Base-by-base conservation (phyloP, 805 yeast genomes). In the Candida gorgasii region DNA sequence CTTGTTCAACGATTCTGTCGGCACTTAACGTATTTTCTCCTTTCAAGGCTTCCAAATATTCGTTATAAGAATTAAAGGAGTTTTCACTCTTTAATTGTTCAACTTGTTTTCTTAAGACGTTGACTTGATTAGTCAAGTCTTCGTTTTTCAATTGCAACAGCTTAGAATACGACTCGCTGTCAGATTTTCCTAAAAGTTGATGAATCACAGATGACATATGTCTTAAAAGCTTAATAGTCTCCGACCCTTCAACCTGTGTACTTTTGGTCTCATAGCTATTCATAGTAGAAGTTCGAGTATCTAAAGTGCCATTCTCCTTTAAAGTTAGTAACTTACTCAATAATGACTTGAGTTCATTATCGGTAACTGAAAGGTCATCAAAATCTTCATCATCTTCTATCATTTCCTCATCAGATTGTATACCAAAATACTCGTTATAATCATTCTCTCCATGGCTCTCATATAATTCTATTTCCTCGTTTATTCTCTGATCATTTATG, bases 401-500 rank as follows among this genome's bases (percentile, higher is more conserved):
- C 6, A 20, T 20, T 7, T 20, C 24, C 8, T 24, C 28, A 7
- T 24, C 13, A 14, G 37, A 29, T 6, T 20, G 15, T 11, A 44
- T 15, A 8, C 46, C 50, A 31, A 49, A 44, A 30, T 36, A 45
- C 15, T 44, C 58, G 16, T 54, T 53, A 41, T 58, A 65, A 43
- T 70, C 76, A 18, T 67, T 73, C 42, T 65, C 72, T 1, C 71
- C 74, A 41, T 48, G 61, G 2, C 48, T 55, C 44, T 69, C 72
- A 44, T 65, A 71, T 34, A 58, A 59, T 17, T 67, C 69, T 17
- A 69, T 65, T 39, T 65, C 72, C 20, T 62, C 64, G 34, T 61
- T 57, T 39, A 68, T 55, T 43, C 65, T 52, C 6, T 47, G 53
- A 45, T 64, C 63, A 31, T 62, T 51, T 15, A 71, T 45, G 0